Evolutionary conservation across 331 rosid species (phyloP), one percentile per base, ranked within the genome.

Genomic region (Saraca asoca): DNA sequence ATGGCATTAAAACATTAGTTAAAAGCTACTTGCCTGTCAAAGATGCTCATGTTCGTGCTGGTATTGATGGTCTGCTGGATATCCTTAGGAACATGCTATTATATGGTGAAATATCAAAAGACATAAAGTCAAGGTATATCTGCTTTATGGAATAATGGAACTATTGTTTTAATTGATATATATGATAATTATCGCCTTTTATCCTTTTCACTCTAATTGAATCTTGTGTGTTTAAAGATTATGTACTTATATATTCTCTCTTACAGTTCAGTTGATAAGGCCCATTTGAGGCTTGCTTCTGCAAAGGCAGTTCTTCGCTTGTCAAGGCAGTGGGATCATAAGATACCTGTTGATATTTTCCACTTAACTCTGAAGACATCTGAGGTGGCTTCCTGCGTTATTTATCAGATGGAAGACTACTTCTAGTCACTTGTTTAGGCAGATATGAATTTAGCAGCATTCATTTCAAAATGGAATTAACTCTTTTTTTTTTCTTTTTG

Each of bases 291-390:
- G 79, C 92, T 94, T 73, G 99, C 97, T 73, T 79, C 97, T 57
- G 99, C 97, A 38, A 94, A 94, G 81, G 97, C 96, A 0, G 78
- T 94, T 75, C 90, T 90, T 66, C 89, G 88, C 60, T 68, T 94
- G 70, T 86, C 96, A 54, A 90, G 82, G 89, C 85, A 83, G 24
- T 90, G 99, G 99, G 95, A 94, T 82, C 85, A 94, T 69, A 90
- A 86, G 79, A 90, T 94, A 51, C 88, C 97, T 37, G 74, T 83
- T 77, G 88, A 79, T 72, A 49, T 91, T 57, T 90, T 88, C 76
- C 85, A 94, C 85, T 77, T 86, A 71, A 85, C 99, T 64, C 80
- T 94, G 80, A 83, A 79, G 84, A 85, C 77, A 76, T 71, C 97
- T n/a, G 89, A 90, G 96, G 99, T 82, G 65, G 69, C 76, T 37